Evolutionary conservation across 208 protist genomes (phyloP).

Genomic region (Trypanosoma theileri): DNA sequence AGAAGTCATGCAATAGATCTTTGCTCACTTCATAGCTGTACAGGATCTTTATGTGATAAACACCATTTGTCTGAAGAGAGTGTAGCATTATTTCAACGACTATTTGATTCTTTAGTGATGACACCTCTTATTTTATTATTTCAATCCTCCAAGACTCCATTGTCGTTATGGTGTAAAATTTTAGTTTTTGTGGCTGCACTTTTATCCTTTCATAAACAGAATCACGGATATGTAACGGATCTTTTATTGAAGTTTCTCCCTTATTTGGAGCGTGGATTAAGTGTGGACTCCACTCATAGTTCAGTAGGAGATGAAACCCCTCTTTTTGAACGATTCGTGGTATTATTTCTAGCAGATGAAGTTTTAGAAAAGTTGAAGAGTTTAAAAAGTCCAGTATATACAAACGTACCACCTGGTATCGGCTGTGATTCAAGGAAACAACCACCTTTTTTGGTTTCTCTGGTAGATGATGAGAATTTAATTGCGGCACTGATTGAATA

Average conservation of each 20-base stretch:
- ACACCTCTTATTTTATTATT: slow-evolving; percentile 26
- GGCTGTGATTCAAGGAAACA: background rate
- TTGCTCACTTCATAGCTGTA: slow-evolving; percentile 20
- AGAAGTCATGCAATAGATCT: slow-evolving; percentile 13
- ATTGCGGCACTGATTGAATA: slow-evolving; percentile 7
- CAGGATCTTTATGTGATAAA: background rate
- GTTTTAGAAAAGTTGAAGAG: slow-evolving; percentile 18
- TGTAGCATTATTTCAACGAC: slow-evolving; percentile 14
- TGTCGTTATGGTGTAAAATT: slow-evolving; percentile 31
- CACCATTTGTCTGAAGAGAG: slow-evolving; percentile 5
- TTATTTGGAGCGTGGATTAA: slow-evolving; percentile 20
- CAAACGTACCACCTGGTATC: background rate
- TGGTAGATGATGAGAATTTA: slow-evolving; percentile 10
- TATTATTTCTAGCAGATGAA: slow-evolving; percentile 23
- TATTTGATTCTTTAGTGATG: slow-evolving; percentile 29
- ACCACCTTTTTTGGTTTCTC: background rate
- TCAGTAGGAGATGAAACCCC: slow-evolving; percentile 16
- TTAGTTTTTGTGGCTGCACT: slow-evolving; percentile 26
- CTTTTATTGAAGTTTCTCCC: slow-evolving; percentile 25
- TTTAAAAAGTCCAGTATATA: background rate
- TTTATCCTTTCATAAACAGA: slow-evolving; percentile 21
- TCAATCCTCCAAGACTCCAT: slow-evolving; percentile 12
- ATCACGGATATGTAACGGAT: slow-evolving; percentile 25
- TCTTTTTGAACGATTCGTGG: slow-evolving; percentile 18
- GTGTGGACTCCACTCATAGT: background rate